A percentile compares a stretch with the other conserved stretches of the same genome.
These are phyloP conservation scores for Penicillium paneum DNA, from an alignment of 2,329 filamentous ascomycete species.

Conservation along the genomic window DNA sequence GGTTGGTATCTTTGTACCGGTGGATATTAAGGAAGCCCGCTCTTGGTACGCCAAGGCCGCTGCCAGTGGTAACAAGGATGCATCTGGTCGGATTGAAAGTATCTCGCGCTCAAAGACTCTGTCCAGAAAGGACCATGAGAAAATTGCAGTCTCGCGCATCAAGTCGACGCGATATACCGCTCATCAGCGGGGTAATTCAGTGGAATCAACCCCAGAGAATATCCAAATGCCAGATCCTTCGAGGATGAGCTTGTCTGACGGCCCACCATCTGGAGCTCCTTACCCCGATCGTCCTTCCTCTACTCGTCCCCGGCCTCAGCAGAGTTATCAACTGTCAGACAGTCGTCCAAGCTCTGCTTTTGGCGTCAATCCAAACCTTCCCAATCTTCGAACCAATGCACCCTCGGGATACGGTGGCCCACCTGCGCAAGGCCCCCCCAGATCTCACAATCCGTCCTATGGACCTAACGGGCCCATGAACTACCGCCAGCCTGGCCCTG, in stretches of 20 bases:
- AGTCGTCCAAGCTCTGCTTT: constrained; percentile 47
- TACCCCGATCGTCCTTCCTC: constrained; percentile 41
- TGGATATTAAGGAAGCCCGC: constrained; percentile 75
- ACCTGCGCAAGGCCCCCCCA: constrained; percentile 13
- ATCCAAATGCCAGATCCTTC: constrained; percentile 51
- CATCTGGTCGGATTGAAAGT: constrained; percentile 74
- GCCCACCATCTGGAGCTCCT: constrained; percentile 39
- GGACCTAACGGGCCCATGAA: constrained; percentile 31
- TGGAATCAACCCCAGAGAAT: constrained; percentile 44
- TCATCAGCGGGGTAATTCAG: constrained; percentile 43
- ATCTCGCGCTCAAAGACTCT: constrained; percentile 78
- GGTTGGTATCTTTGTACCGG: constrained; percentile 87
- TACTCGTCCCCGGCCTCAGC: constrained; percentile 35
- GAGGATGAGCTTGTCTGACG: constrained; percentile 39
- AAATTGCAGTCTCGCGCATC: constrained; percentile 82
- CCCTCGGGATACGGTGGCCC: constrained; percentile 31
- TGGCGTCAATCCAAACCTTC: constrained; percentile 49
- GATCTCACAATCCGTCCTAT: constrained; percentile 31
- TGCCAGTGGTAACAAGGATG: constrained; percentile 88
- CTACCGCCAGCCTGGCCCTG: constrained; percentile 34
- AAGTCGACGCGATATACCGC: constrained; percentile 71
- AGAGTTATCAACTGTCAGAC: constrained; percentile 37
- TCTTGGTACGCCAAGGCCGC: constrained; percentile 89
- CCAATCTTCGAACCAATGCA: constrained; percentile 44
- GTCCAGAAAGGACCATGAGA: constrained; percentile 88